Percentiles rank a stretch among this genome's conserved stretches.
Evolutionary conservation across 805 yeast genomes (phyloP).

Genomic region (Candida anglica): DNA sequence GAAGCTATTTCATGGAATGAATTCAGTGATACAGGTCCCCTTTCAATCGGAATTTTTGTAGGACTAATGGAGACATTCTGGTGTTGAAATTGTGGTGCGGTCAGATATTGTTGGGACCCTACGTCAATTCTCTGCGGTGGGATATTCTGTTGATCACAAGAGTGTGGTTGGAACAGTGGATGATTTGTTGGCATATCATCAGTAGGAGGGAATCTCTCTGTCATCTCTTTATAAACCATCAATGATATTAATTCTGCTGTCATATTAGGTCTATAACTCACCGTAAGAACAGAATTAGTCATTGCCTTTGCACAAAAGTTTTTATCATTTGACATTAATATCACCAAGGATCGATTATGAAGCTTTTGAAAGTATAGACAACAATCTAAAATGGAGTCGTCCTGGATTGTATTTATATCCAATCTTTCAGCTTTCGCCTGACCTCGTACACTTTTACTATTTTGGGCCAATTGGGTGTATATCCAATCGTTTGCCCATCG

Average conservation of each 20-base stretch:
- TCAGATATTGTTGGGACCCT: too few relatives aligned
- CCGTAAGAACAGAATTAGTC: conserved; percentile 60
- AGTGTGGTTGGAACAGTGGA: too few relatives aligned
- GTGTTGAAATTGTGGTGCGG: background rate
- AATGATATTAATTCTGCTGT: conserved; percentile 40
- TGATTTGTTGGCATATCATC: too few relatives aligned
- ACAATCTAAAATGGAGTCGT: conserved; percentile 85
- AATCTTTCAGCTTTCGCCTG: conserved; percentile 58
- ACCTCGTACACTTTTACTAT: conserved; percentile 51
- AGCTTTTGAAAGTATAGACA: conserved; percentile 57
- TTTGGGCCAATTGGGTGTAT: conserved; percentile 52
- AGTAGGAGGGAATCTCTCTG: background rate
- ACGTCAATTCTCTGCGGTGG: too few relatives aligned
- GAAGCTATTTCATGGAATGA: background rate
- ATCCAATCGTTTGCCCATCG: conserved; percentile 80
- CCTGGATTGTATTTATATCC: conserved; percentile 47
- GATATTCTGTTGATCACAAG: too few relatives aligned
- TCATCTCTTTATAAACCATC: conserved; percentile 18
- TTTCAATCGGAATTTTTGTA: too few relatives aligned
- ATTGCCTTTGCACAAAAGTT: conserved; percentile 79
- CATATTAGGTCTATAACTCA: conserved; percentile 47
- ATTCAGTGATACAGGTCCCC: too few relatives aligned
- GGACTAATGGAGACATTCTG: background rate
- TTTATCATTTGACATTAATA: conserved; percentile 76
- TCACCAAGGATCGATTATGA: conserved; percentile 35